phyloP scores from a whole-genome alignment of 2,329 filamentous ascomycete genomes.

The Fragosphaeria purpurea region DNA sequence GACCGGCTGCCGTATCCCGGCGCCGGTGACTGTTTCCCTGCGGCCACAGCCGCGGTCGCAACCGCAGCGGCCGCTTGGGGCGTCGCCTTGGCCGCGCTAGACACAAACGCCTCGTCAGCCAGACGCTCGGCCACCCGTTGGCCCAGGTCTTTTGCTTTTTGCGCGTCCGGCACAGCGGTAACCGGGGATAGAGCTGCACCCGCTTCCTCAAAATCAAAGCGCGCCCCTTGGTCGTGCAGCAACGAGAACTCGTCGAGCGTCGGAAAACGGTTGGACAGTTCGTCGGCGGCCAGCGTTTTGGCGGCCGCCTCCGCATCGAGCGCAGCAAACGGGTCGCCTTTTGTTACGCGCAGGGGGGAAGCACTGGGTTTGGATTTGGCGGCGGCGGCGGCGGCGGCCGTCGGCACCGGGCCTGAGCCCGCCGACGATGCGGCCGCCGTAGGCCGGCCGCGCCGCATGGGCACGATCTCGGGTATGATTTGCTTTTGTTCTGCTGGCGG shows the following conservation, averaged over 20 bases:
- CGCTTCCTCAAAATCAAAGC: constrained; percentile 71
- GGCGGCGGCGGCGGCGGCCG: not conserved
- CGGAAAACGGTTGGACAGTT: constrained; percentile 77
- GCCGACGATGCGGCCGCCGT: constrained; percentile 27
- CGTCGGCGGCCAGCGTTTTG: constrained; percentile 50
- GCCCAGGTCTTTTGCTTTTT: constrained; percentile 46
- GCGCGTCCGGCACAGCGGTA: constrained; percentile 21
- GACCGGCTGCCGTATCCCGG: too few relatives aligned
- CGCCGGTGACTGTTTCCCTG: not conserved
- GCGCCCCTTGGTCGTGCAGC: constrained; percentile 70
- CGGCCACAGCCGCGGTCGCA: constrained; percentile 5
- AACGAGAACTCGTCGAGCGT: constrained; percentile 89
- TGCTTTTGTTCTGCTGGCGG: constrained; percentile 62
- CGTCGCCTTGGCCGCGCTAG: constrained; percentile 23
- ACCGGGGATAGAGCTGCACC: constrained; percentile 21
- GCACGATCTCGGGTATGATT: constrained; percentile 76
- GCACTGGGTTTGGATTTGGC: constrained; percentile 36
- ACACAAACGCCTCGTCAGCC: constrained; percentile 74
- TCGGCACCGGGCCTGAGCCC: constrained; percentile 24
- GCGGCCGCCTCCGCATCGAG: constrained; percentile 58
- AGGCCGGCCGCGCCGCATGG: constrained; percentile 83
- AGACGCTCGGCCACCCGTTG: constrained; percentile 65
- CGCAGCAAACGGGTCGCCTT: constrained; percentile 80
- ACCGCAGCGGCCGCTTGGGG: constrained; percentile 8
- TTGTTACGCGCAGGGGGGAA: constrained; percentile 59